Evolutionary conservation across 257 asterid genomes (phyloP).

Genomic region (Apocynum venetum): DNA sequence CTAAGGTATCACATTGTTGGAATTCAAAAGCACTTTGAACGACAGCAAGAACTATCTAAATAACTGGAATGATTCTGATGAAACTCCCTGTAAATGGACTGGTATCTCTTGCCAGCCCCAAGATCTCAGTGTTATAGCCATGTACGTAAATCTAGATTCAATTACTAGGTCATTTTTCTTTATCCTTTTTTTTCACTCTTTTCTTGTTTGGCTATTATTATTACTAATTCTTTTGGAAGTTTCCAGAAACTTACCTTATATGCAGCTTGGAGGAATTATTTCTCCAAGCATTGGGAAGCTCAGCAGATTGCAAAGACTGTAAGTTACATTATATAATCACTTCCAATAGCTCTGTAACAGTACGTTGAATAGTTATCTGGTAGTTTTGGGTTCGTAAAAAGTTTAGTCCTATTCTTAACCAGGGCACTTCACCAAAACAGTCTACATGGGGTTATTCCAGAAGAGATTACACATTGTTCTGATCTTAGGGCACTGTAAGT

Average conservation of each 20-base stretch:
- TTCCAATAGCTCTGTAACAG: not conserved
- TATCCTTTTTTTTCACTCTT: conserved; percentile 6
- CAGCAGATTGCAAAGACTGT: conserved; percentile 73
- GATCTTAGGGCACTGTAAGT: conserved; percentile 91
- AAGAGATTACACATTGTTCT: conserved; percentile 64
- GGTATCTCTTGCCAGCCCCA: conserved; percentile 74
- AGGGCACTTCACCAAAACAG: conserved; percentile 96
- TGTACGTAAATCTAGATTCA: conserved; percentile 43
- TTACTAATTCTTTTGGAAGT: not conserved
- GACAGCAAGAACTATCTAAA: conserved; percentile 66
- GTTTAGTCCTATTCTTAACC: conserved; percentile 5
- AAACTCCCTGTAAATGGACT: conserved; percentile 80
- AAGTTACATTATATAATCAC: conserved; percentile 27
- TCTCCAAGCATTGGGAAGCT: conserved; percentile 83
- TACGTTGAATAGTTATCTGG: not conserved
- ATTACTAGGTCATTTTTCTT: not conserved
- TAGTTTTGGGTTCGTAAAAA: not conserved
- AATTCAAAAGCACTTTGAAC: conserved; percentile 68
- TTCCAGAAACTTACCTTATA: conserved; percentile 72
- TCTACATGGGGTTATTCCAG: conserved; percentile 79
- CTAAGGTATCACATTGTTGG: conserved; percentile 77
- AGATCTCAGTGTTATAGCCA: conserved; percentile 74
- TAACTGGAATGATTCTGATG: conserved; percentile 75
- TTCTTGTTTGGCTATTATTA: not conserved
- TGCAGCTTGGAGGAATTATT: conserved; percentile 84